Percentiles rank a stretch among this genome's conserved stretches.
Conservation (phyloP, 2,329 filamentous ascomycete species). For the Lomentospora prolificans region DNA sequence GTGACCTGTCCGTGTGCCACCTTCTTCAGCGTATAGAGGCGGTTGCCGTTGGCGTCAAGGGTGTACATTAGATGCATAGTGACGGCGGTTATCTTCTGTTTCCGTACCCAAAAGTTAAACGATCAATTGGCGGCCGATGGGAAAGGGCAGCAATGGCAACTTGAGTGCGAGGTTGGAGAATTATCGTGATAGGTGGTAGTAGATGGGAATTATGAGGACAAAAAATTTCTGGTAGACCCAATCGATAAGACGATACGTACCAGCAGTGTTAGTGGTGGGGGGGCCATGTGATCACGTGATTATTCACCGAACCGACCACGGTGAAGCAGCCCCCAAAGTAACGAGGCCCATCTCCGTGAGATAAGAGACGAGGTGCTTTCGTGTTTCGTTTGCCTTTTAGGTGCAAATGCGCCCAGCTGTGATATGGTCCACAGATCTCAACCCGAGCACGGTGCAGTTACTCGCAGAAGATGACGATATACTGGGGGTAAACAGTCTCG, state of each 20-base stretch:
- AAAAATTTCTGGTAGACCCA: constrained; percentile 4
- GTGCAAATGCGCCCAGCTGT: too few relatives aligned
- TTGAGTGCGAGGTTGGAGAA: neutral
- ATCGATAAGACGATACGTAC: constrained; percentile 2
- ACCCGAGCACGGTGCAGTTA: too few relatives aligned
- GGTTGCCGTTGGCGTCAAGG: constrained; percentile 70
- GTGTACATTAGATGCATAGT: constrained; percentile 70
- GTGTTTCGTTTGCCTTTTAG: too few relatives aligned
- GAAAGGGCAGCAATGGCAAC: too few relatives aligned
- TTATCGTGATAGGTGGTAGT: neutral
- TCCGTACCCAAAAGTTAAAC: neutral
- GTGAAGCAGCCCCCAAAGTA: neutral
- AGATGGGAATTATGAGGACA: neutral
- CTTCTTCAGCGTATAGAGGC: constrained; percentile 93
- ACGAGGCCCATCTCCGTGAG: too few relatives aligned
- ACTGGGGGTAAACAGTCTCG: too few relatives aligned
- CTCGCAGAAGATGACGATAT: too few relatives aligned
- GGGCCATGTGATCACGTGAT: neutral
- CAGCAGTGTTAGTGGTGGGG: neutral
- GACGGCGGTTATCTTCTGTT: constrained; percentile 5
- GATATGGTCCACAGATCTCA: too few relatives aligned
- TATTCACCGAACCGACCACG: neutral
- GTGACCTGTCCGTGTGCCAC: constrained; percentile 74
- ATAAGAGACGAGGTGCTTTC: too few relatives aligned
- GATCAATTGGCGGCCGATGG: too few relatives aligned